Base-by-base conservation (phyloP, 2,329 filamentous ascomycete genomes). In the Ophiostoma sp. region DNA sequence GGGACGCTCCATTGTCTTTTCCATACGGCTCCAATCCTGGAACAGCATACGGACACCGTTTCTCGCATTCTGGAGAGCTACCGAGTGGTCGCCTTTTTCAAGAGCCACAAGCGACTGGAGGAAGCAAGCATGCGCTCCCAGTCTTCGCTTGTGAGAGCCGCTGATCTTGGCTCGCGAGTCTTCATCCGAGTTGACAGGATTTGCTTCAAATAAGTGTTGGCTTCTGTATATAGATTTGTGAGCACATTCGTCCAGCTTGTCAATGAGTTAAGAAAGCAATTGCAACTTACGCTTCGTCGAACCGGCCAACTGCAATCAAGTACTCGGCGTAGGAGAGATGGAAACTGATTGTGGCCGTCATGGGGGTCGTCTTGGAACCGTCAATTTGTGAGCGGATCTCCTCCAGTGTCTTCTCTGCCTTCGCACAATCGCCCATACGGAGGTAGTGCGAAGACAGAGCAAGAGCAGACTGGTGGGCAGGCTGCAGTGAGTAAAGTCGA, bases 321-420 rank as follows among this genome's bases (percentile, higher is more conserved):
- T 94, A 94, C 79, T 97, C 93, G 0, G 92, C 90, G 75, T 91
- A 90, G 0, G 90, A 89, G 7, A 97, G 82, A 76, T 94, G 88
- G 80, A 92, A 92, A 19, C 82, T 81, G 11, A 84, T 85, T 25
- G 85, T 76, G 6, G 84, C 83, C 15, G 79, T 79, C 2, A 83
- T 81, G 2, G 81, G 69, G 1, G 31, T 25, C 4, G 80, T 75
- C 0, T 78, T 78, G n/a, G 82, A 79, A n/a, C 82, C 79, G 70
- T 82, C 77, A 9, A 84, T 76, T 22, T 87, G 85, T 25, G 83
- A 81, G 75, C 90, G 86, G 2, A 90, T 89, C 72, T 87, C 86
- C 0, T 86, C 84, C 19, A 98, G 85, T 0, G 84, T 79, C 74
- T 83, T 80, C 52, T 85, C 84, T 0, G 87, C 88, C 76, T 86